These are phyloP conservation scores for Cenchrus purpureus DNA, from an alignment of 176 grass and related monocot species.

Conservation along the genomic window DNA sequence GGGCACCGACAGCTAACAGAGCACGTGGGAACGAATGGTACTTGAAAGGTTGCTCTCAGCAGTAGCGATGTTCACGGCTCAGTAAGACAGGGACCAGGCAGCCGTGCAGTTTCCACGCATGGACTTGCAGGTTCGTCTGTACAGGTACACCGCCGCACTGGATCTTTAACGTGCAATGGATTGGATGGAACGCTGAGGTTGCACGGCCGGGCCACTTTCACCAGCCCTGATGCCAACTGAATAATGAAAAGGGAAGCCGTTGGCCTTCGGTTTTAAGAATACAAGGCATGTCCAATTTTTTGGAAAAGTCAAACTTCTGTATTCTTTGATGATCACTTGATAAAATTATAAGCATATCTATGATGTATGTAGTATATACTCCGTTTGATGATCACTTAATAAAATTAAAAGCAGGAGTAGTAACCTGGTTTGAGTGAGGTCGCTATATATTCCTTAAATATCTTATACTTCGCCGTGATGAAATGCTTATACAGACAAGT, in stretches of 20 bases:
- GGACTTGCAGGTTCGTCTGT: not conserved
- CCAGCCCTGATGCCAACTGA: not conserved
- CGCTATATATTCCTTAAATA: too few relatives aligned
- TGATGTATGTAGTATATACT: too few relatives aligned
- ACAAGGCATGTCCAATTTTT: not conserved
- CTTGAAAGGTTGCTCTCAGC: not conserved
- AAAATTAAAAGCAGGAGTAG: too few relatives aligned
- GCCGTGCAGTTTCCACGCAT: not conserved
- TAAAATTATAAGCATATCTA: too few relatives aligned
- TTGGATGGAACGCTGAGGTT: not conserved
- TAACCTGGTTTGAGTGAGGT: too few relatives aligned
- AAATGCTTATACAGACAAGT: too few relatives aligned
- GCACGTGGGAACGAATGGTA: constrained; percentile 10
- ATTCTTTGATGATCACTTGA: too few relatives aligned
- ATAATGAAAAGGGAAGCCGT: not conserved
- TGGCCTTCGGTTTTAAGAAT: not conserved
- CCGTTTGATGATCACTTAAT: too few relatives aligned
- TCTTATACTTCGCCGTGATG: too few relatives aligned
- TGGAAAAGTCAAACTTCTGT: not conserved
- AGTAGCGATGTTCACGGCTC: not conserved
- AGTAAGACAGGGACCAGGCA: too few relatives aligned
- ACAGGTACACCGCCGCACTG: constrained; percentile 5
- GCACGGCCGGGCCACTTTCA: not conserved
- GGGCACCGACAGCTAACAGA: constrained; percentile 14
- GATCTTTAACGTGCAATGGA: not conserved